phyloP scores from a whole-genome alignment of 1,284 basidiomycete species.

The Leccinum proliferum region DNA sequence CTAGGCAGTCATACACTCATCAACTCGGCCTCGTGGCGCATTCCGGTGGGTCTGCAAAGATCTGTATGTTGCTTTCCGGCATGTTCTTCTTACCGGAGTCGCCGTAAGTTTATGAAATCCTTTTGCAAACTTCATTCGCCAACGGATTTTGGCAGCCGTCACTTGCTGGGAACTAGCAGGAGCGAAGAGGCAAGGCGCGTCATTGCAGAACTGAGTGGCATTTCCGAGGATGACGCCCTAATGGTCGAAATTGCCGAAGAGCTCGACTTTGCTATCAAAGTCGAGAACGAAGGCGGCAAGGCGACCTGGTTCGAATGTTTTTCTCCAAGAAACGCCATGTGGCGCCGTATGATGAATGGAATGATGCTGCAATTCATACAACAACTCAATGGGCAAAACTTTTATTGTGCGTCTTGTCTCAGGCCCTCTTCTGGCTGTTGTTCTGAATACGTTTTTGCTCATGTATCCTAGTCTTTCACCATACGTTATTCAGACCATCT shows the following conservation, averaged over 20 bases:
- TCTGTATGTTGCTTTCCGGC: slow-evolving; percentile 40
- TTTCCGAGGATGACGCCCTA: slow-evolving; percentile 35
- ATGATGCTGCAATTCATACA: slow-evolving; percentile 84
- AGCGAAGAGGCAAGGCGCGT: slow-evolving; percentile 53
- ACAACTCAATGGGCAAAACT: slow-evolving; percentile 73
- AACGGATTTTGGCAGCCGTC: slow-evolving; percentile 39
- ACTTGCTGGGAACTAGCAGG: slow-evolving; percentile 52
- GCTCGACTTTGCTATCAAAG: slow-evolving; percentile 60
- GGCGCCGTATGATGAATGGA: slow-evolving; percentile 68
- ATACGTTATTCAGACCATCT: slow-evolving; percentile 68
- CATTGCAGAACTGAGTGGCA: slow-evolving; percentile 61
- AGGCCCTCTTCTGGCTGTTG: background rate
- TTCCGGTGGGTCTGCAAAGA: slow-evolving; percentile 50
- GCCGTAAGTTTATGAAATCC: slow-evolving; percentile 40
- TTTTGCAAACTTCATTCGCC: background rate
- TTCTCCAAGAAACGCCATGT: slow-evolving; percentile 60
- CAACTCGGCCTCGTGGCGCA: slow-evolving; percentile 65
- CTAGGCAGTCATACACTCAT: slow-evolving; percentile 47
- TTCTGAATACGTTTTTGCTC: background rate
- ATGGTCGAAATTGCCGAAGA: slow-evolving; percentile 46
- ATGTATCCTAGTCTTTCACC: slow-evolving; percentile 46
- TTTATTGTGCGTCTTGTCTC: slow-evolving; percentile 52
- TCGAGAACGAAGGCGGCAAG: slow-evolving; percentile 73
- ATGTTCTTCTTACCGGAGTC: slow-evolving; percentile 77
- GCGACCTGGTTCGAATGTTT: slow-evolving; percentile 79